phyloP scores from a whole-genome alignment of 2,329 filamentous ascomycete genomes.

The Bipolaris victoriae region DNA sequence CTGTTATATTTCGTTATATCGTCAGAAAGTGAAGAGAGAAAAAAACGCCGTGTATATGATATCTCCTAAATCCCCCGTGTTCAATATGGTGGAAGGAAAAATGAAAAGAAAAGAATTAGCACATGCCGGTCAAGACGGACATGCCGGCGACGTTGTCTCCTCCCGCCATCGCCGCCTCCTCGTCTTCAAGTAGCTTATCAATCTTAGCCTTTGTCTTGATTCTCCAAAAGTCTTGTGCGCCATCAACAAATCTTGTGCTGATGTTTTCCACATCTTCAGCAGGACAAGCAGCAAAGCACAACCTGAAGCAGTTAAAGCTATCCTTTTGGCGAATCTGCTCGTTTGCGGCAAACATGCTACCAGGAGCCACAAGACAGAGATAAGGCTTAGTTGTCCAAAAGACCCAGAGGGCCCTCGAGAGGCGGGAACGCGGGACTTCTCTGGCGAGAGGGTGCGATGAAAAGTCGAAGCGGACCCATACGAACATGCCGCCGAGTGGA shows the following conservation, averaged over 20 bases:
- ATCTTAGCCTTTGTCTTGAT: slow-evolving; percentile 71
- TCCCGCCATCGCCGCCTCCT: slow-evolving; percentile 17
- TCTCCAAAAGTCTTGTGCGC: slow-evolving; percentile 76
- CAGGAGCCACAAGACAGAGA: slow-evolving; percentile 73
- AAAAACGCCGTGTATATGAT: neutral
- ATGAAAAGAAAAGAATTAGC: slow-evolving; percentile 15
- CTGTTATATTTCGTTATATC: no score
- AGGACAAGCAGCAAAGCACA: slow-evolving; percentile 87
- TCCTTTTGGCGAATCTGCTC: slow-evolving; percentile 62
- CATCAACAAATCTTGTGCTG: slow-evolving; percentile 69
- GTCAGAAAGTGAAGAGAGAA: no score
- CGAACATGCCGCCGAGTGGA: slow-evolving; percentile 89
- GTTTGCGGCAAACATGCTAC: slow-evolving; percentile 74
- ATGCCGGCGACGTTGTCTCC: slow-evolving; percentile 30
- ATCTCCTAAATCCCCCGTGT: neutral
- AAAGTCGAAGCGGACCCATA: slow-evolving; percentile 79
- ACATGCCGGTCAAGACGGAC: slow-evolving; percentile 42
- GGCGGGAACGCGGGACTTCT: slow-evolving; percentile 59
- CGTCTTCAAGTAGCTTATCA: slow-evolving; percentile 63
- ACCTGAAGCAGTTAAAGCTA: slow-evolving; percentile 74
- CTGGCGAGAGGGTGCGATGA: slow-evolving; percentile 73
- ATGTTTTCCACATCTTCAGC: slow-evolving; percentile 70
- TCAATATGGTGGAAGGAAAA: neutral
- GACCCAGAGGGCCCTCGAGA: slow-evolving; percentile 72
- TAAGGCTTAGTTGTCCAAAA: slow-evolving; percentile 72